phyloP scores from a whole-genome alignment of 2,329 filamentous ascomycete species.

The Exophiala oligosperma region DNA sequence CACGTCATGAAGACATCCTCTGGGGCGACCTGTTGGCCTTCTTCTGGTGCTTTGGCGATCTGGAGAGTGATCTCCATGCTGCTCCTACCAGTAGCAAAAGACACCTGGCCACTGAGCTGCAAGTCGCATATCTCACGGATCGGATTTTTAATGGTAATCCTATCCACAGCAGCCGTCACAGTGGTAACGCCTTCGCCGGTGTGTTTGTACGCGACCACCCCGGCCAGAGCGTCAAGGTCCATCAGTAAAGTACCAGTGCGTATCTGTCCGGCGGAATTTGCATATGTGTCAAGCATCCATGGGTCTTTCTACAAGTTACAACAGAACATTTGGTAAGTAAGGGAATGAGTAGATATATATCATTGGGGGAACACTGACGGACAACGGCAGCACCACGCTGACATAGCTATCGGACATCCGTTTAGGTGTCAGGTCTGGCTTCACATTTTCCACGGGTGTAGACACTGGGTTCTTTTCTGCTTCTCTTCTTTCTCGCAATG shows the following conservation, averaged over 20 bases:
- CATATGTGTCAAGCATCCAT: conserved; percentile 75
- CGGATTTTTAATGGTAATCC: conserved; percentile 68
- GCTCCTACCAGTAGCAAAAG: conserved; percentile 71
- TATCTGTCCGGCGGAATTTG: conserved; percentile 74
- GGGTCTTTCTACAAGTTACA: conserved; percentile 71
- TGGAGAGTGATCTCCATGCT: conserved; percentile 74
- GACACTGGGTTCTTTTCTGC: conserved; percentile 34
- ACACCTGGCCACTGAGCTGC: conserved; percentile 67
- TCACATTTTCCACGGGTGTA: conserved; percentile 31
- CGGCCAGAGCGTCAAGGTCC: conserved; percentile 76
- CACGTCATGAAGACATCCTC: conserved; percentile 70
- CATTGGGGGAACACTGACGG: conserved; percentile 14
- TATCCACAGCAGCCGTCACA: conserved; percentile 64
- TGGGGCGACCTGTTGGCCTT: conserved; percentile 54
- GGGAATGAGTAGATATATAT: not conserved
- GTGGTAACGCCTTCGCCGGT: conserved; percentile 64
- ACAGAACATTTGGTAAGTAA: conserved; percentile 25
- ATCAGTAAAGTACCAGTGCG: conserved; percentile 72
- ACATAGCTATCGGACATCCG: conserved; percentile 72
- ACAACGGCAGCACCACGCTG: conserved; percentile 52
- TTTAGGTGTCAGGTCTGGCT: conserved; percentile 63
- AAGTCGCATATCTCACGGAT: conserved; percentile 77
- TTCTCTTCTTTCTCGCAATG: conserved; percentile 56
- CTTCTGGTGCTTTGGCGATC: conserved; percentile 64
- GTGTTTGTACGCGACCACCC: conserved; percentile 73